A percentile compares a stretch with the other conserved stretches of the same genome.
Conservation (phyloP, 2,329 filamentous ascomycete genomes). For the Paecilomyces niveus region DNA sequence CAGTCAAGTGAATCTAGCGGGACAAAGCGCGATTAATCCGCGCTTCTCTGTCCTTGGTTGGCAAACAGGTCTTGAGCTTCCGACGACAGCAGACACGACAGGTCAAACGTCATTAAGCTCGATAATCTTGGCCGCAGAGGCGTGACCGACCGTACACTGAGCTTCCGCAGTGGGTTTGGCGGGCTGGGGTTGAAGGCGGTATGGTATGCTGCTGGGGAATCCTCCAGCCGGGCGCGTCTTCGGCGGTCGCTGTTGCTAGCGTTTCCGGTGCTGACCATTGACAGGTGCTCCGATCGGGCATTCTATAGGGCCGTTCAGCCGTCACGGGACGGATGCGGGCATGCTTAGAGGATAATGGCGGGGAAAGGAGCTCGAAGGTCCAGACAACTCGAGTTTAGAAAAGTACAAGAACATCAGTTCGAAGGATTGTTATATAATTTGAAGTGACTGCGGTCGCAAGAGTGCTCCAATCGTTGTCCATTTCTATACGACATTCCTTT, state of each 20-base stretch:
- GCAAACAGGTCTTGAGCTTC: background rate
- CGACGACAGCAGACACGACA: background rate
- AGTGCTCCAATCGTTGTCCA: background rate
- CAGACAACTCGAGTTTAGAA: background rate
- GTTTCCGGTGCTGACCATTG: background rate
- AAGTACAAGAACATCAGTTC: background rate
- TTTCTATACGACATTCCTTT: background rate
- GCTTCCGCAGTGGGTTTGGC: background rate
- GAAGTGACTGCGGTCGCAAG: background rate
- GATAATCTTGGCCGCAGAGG: slow-evolving; percentile 3
- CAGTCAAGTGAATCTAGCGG: background rate
- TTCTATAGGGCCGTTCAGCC: background rate
- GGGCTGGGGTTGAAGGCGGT: background rate
- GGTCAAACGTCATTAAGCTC: background rate
- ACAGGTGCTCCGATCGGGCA: background rate
- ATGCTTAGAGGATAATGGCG: slow-evolving; percentile 2
- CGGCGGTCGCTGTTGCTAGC: too few relatives aligned
- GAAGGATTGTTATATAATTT: background rate
- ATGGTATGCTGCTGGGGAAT: background rate
- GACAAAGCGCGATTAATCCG: background rate
- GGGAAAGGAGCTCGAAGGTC: background rate
- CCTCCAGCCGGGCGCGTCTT: background rate
- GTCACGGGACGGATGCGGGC: slow-evolving; percentile 2
- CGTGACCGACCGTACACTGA: background rate
- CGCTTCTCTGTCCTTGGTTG: background rate